These are phyloP conservation scores for Scedosporium apiospermum DNA, from an alignment of 2,329 filamentous ascomycete species.

Conservation along the genomic window DNA sequence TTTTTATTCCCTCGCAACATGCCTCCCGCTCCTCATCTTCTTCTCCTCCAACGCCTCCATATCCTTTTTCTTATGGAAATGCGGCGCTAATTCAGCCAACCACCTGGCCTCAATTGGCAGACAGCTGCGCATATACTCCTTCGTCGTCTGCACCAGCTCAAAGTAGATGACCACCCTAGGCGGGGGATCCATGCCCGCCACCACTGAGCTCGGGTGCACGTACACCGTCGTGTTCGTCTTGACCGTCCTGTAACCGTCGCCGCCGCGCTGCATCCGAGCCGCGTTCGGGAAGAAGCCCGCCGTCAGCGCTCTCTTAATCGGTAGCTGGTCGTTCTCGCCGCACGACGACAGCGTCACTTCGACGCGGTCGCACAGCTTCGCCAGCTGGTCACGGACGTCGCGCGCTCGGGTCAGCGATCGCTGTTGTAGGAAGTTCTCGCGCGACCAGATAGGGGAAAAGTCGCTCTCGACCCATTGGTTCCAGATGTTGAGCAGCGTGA, in stretches of 20 bases:
- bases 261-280: constrained; percentile 70
- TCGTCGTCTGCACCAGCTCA: constrained; percentile 70
- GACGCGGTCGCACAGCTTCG: constrained; percentile 85
- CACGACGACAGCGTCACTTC: constrained; percentile 66
- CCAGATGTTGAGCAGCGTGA: constrained; percentile 85
- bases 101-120: constrained; percentile 79
- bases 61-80: constrained; percentile 90
- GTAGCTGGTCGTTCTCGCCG: constrained; percentile 57
- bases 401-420: constrained; percentile 79
- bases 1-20: constrained; percentile 1
- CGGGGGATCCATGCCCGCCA: constrained; percentile 68
- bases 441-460: constrained; percentile 77
- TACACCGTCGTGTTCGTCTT: constrained; percentile 85
- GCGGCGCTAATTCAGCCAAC: constrained; percentile 83
- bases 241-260: constrained; percentile 82
- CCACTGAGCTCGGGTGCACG: constrained; percentile 78
- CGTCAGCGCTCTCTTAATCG: constrained; percentile 80
- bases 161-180: constrained; percentile 80
- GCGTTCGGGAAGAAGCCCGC: constrained; percentile 94
- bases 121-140: constrained; percentile 86
- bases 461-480: constrained; percentile 92
- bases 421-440: constrained; percentile 91
- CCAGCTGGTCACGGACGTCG: constrained; percentile 86
- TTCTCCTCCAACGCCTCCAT: constrained; percentile 73
- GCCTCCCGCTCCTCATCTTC: constrained; percentile 35